Evolutionary conservation across 2,329 filamentous ascomycete genomes (phyloP).

Genomic region (Phoma sp.): DNA sequence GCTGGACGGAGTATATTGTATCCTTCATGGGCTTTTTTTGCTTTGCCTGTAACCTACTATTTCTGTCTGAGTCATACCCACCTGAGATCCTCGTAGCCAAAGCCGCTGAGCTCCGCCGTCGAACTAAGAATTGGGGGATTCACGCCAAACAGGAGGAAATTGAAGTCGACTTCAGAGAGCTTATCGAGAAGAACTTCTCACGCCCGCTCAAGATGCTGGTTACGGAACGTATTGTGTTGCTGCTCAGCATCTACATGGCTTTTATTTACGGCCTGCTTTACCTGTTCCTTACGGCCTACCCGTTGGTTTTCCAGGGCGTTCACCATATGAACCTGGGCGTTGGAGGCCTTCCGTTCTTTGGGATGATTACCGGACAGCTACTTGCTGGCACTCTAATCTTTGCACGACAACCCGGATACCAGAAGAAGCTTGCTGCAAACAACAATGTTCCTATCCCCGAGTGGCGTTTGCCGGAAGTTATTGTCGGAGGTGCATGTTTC

Average conservation of each 20-base stretch:
- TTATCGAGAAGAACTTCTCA: conserved; percentile 62
- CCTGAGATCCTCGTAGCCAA: conserved; percentile 65
- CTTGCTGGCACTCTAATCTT: conserved; percentile 72
- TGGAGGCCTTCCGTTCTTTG: conserved; percentile 82
- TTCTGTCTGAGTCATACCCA: conserved; percentile 65
- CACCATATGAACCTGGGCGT: conserved; percentile 75
- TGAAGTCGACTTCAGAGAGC: conserved; percentile 58
- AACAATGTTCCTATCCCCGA: conserved; percentile 62
- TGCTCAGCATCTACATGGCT: conserved; percentile 44
- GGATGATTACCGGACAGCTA: conserved; percentile 79
- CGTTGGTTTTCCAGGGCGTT: conserved; percentile 76
- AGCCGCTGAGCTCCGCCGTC: conserved; percentile 61
- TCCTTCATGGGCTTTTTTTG: conserved; percentile 64
- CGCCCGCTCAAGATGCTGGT: conserved; percentile 58
- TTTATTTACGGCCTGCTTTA: conserved; percentile 74
- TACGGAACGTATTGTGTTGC: conserved; percentile 57
- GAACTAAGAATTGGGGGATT: conserved; percentile 68
- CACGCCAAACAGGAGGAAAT: conserved; percentile 65
- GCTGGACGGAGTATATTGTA: conserved; percentile 64
- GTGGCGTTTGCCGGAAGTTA: conserved; percentile 64
- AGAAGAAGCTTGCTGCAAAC: conserved; percentile 57
- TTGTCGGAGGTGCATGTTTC: conserved; percentile 60
- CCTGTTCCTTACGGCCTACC: conserved; percentile 85
- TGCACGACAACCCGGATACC: conserved; percentile 71
- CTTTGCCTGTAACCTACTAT: conserved; percentile 59